Base-by-base conservation (phyloP, 331 rosid genomes). In the Rhamnella rubrinervis region DNA sequence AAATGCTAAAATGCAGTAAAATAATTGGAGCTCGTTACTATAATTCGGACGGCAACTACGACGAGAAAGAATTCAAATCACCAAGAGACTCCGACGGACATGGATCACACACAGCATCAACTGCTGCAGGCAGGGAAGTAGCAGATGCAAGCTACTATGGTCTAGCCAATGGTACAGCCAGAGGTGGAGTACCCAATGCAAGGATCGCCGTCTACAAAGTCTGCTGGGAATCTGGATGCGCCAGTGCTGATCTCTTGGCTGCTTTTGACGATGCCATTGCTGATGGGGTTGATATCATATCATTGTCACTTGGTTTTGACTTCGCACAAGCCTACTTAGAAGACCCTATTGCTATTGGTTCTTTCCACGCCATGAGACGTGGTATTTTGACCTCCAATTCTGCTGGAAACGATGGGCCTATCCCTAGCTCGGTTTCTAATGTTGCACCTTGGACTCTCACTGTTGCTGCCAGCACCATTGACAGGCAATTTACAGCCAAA, bases 181-280 rank as follows among this genome's bases (percentile, higher is more conserved):
- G 70, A 60, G 83, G 83, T 25, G 83, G 73, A 20, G 73, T 69
- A 7, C 83, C 83, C 20, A 47, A 41, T 14, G 72, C 79, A 19
- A 69, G 80, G 65, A 74, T 79, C 8, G 80, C 83, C 1, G 70
- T 65, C 7, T 79, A 79, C 73, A 69, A 74, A 52, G 76, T 65
- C 11, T 74, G 83, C 56, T 73, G 71, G 61, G n/a, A 37, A 50
- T 4, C 17, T 2, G 73, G 71, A 10, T 75, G 77, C 16, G 15
- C 50, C 12, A 6, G 17, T 18, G 70, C 77, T 0, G 84, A 65
- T 57, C 55, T 80, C 59, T 67, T 80, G 15, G 80, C 80, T 0
- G 77, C 77, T n/a, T 80, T 75, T 17, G 84, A 80, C 49, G 80
- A 80, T 14, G 84, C 84, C 55, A 80, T 71, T 5, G 77, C 75